Evolutionary conservation across 768 basidiomycete genomes (phyloP).

Genomic region (Boletus barrowsii): DNA sequence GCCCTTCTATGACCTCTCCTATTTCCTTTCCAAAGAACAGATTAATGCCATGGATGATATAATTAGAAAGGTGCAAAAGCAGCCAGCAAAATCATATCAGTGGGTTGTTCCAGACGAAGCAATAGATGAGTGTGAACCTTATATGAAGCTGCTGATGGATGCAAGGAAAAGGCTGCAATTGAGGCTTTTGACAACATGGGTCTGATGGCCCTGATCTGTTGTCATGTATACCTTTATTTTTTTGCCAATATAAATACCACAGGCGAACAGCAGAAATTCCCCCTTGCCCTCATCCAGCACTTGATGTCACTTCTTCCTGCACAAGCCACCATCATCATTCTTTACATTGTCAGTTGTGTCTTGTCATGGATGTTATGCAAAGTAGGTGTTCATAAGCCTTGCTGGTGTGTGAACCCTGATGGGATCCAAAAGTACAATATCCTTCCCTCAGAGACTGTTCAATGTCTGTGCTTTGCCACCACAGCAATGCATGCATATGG

Average conservation of each 20-base stretch:
- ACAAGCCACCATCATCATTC: too few relatives aligned
- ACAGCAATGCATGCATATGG: not conserved
- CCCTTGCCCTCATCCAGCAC: too few relatives aligned
- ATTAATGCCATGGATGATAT: constrained; percentile 32
- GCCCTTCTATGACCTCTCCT: constrained; percentile 18
- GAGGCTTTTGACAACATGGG: constrained; percentile 34
- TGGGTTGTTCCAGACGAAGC: constrained; percentile 31
- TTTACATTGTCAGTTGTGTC: too few relatives aligned
- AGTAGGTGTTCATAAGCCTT: too few relatives aligned
- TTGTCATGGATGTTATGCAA: too few relatives aligned
- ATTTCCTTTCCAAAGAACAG: constrained; percentile 33
- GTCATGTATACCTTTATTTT: constrained; percentile 33
- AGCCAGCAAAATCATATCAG: not conserved
- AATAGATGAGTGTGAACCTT: constrained; percentile 33
- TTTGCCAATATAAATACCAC: constrained; percentile 27
- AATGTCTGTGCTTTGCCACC: not conserved
- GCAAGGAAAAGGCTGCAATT: constrained; percentile 10
- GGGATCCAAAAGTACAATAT: not conserved
- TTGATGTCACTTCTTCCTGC: too few relatives aligned
- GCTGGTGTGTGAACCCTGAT: too few relatives aligned
- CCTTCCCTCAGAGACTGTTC: not conserved
- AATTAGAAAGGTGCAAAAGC: constrained; percentile 25
- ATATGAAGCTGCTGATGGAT: not conserved
- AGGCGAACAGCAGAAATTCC: too few relatives aligned
- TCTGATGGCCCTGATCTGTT: constrained; percentile 38